A percentile compares a stretch with the other conserved stretches of the same genome.
phyloP scores from a whole-genome alignment of 768 basidiomycete genomes.

The Pholiota microspora region DNA sequence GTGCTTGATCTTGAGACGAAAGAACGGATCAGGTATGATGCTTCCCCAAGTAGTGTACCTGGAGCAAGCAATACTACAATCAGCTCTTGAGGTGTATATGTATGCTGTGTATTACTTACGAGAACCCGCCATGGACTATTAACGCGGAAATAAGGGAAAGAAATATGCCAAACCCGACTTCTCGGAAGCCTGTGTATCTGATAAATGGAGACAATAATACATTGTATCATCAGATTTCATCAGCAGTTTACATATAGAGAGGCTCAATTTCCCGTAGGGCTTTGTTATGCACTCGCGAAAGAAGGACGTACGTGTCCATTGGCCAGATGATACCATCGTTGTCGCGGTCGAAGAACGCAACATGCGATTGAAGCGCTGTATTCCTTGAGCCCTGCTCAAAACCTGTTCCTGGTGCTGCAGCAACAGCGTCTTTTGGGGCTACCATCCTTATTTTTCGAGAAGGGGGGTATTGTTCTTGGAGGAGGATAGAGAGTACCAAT shows the following conservation, averaged over 20 bases:
- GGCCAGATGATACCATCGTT: constrained; percentile 46
- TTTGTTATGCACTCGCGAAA: not conserved
- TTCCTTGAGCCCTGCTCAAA: constrained; percentile 28
- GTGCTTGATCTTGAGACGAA: constrained; percentile 36
- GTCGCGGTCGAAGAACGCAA: constrained; percentile 45
- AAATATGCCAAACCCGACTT: constrained; percentile 35
- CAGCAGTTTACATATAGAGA: too few relatives aligned
- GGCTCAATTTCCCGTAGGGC: too few relatives aligned
- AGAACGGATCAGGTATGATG: constrained; percentile 41
- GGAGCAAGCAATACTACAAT: too few relatives aligned
- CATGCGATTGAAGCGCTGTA: constrained; percentile 39
- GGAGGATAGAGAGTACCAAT: not conserved
- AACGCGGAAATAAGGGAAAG: constrained; percentile 33
- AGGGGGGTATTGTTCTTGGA: not conserved
- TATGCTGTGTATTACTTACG: constrained; percentile 28
- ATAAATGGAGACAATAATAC: not conserved
- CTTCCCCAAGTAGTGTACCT: constrained; percentile 35
- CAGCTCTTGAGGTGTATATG: too few relatives aligned
- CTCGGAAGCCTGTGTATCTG: constrained; percentile 38
- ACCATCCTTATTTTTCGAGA: constrained; percentile 23
- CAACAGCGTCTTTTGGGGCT: constrained; percentile 27
- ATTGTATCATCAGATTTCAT: too few relatives aligned
- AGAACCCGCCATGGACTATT: constrained; percentile 38
- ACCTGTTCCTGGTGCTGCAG: constrained; percentile 29
- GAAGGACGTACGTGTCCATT: constrained; percentile 35